Conservation (phyloP, 1,284 basidiomycete species). For the Marasmius sp. region DNA sequence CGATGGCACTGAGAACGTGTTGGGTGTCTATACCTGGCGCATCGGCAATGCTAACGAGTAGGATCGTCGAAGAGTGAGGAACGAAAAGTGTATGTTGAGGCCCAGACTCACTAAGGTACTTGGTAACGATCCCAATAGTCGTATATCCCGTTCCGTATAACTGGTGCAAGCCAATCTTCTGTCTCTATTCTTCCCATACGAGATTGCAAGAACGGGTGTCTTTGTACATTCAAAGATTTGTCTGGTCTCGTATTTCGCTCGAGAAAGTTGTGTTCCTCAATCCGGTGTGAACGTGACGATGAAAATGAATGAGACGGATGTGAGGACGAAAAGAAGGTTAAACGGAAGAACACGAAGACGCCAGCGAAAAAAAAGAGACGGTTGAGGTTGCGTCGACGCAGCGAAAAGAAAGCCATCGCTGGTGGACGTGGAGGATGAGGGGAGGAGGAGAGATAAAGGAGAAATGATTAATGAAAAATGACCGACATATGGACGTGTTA, state of each 20-base stretch:
- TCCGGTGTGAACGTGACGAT: constrained; percentile 46
- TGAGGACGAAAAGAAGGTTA: constrained; percentile 33
- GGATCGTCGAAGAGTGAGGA: background rate
- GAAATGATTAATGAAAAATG: no score
- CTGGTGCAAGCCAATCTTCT: constrained; percentile 74
- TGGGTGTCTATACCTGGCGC: constrained; percentile 88
- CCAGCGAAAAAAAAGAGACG: constrained; percentile 23
- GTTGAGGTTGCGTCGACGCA: constrained; percentile 34
- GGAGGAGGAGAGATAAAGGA: background rate
- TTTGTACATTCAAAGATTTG: constrained; percentile 82
- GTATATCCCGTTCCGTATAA: constrained; percentile 73
- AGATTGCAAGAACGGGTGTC: constrained; percentile 83
- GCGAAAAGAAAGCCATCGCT: constrained; percentile 30
- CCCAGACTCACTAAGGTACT: constrained; percentile 72
- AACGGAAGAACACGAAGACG: constrained; percentile 34
- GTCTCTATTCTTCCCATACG: constrained; percentile 83
- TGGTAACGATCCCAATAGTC: constrained; percentile 94
- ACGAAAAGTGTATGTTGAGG: background rate
- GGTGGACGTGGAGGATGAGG: constrained; percentile 6
- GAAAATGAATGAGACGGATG: constrained; percentile 26
- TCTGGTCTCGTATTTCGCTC: constrained; percentile 84
- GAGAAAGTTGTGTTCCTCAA: constrained; percentile 79
- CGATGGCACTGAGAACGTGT: constrained; percentile 82
- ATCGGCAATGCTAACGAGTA: constrained; percentile 69
- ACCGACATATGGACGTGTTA: no score